phyloP scores from a whole-genome alignment of 352 stramenopile genomes.

The Phytophthora brassicae region DNA sequence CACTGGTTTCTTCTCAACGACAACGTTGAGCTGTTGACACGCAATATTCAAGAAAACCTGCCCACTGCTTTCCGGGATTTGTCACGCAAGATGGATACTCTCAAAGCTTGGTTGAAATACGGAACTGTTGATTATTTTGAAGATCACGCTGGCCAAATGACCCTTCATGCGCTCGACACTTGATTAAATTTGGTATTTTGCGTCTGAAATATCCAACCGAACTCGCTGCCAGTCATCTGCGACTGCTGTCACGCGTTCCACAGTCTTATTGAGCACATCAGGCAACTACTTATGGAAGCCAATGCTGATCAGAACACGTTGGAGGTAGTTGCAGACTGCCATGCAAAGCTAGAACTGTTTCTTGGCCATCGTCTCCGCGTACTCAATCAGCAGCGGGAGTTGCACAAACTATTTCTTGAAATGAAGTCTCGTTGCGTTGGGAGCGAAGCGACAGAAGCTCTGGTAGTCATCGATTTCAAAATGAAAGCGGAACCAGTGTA shows the following conservation, averaged over 20 bases:
- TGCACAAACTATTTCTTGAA: background rate
- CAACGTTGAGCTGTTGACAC: background rate
- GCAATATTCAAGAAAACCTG: background rate
- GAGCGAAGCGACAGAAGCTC: background rate
- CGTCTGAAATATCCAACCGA: too few relatives aligned
- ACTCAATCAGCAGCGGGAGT: slow-evolving; percentile 2
- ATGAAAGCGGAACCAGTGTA: slow-evolving; percentile 13
- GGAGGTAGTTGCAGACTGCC: background rate
- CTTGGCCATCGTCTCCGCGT: background rate
- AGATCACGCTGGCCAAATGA: background rate
- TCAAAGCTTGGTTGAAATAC: background rate
- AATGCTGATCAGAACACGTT: background rate
- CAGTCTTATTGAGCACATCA: too few relatives aligned
- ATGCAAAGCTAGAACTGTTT: background rate
- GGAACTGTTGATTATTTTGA: background rate
- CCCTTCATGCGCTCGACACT: background rate
- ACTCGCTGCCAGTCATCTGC: too few relatives aligned
- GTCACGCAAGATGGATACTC: background rate
- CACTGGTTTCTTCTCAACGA: background rate
- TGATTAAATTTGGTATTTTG: background rate
- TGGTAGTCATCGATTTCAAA: slow-evolving; percentile 18
- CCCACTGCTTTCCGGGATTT: background rate
- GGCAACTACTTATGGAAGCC: too few relatives aligned
- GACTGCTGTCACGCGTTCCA: too few relatives aligned
- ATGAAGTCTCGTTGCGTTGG: slow-evolving; percentile 1